These are phyloP conservation scores for Lichina pygmaea DNA, from an alignment of 495 filamentous ascomycete species.

Conservation along the genomic window DNA sequence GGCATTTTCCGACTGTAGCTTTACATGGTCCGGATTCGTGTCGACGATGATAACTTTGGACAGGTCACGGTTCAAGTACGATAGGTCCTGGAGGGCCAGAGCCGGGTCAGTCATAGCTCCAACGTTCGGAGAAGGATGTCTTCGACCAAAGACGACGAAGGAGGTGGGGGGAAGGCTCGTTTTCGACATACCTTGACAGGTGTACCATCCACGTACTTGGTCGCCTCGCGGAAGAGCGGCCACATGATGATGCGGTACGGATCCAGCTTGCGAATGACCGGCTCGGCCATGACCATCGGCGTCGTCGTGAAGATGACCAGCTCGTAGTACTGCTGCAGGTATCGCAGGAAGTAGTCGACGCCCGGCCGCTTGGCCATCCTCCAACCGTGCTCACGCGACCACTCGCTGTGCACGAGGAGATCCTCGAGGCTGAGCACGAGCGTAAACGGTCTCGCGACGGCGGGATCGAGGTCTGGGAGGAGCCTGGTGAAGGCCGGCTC, in stretches of 20 bases:
- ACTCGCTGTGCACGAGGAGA: conserved; percentile 76
- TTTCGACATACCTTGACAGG: conserved; percentile 57
- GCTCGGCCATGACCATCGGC: conserved; percentile 55
- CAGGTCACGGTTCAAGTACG: conserved; percentile 83
- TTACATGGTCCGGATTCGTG: conserved; percentile 52
- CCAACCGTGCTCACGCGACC: conserved; percentile 86
- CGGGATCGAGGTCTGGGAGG: conserved; percentile 65
- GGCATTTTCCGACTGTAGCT: conserved; percentile 75
- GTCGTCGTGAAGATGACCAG: conserved; percentile 82
- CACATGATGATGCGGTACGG: conserved; percentile 91
- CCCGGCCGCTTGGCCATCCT: conserved; percentile 84
- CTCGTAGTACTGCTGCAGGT: conserved; percentile 92
- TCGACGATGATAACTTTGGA: conserved; percentile 87
- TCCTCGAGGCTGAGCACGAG: conserved; percentile 83
- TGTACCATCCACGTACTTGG: conserved; percentile 80
- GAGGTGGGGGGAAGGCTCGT: background rate
- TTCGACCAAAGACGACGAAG: background rate
- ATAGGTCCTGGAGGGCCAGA: conserved; percentile 39
- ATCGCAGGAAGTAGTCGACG: conserved; percentile 88
- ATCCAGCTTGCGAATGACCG: conserved; percentile 75
- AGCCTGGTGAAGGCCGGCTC: conserved; percentile 89
- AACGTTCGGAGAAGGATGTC: background rate
- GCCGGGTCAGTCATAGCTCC: conserved; percentile 1
- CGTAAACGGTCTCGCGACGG: conserved; percentile 68
- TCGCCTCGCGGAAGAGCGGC: conserved; percentile 85